Evolutionary conservation across 345 rosid genomes (phyloP), one percentile per base, ranked within the genome.

Genomic region (Noccaea caerulescens): DNA sequence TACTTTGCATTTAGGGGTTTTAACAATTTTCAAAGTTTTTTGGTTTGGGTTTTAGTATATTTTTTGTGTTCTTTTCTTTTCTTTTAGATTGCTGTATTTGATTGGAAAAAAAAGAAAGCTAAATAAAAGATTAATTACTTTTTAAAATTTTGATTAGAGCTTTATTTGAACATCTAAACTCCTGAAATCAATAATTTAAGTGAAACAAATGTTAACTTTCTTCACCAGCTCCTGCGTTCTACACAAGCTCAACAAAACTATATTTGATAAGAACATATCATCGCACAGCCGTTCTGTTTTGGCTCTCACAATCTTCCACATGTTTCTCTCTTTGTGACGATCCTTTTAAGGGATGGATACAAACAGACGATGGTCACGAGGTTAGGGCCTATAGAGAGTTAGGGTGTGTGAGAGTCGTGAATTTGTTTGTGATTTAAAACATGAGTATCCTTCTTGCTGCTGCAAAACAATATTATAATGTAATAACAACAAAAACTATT

Each of bases 351-450:
- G 11, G 58, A 14, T 46, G 25, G 11, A 46, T 63, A 18, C 9
- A 32, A 63, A 13, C 49, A 43, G 38, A 13, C 8, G 4, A 42
- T 9, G 13, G 41, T 72, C 71, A 56, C 71, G 36, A 45, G 51
- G 30, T 64, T 54, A 44, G 57, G 34, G 57, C 10, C 23, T 14
- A 5, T 33, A 63, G 33, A 44, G 41, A 53, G 30, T 13, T 42
- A 43, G 14, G 54, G 27, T 14, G 20, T 14, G 27, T 56, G 58
- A 46, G 51, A 64, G 8, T 72, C 58, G 58, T 63, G 70, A 72
- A 14, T 34, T 36, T 44, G 64, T 25, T 45, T 55, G 51, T 64
- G 50, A 25, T 25, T 36, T 27, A 63, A 20, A 36, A 63, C 64
- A 54, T 63, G 63, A 63, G 32, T 8, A 44, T 43, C 66, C 66